These are phyloP conservation scores for Bromus sterilis DNA, from an alignment of 176 grass and related monocot species.

Conservation along the genomic window DNA sequence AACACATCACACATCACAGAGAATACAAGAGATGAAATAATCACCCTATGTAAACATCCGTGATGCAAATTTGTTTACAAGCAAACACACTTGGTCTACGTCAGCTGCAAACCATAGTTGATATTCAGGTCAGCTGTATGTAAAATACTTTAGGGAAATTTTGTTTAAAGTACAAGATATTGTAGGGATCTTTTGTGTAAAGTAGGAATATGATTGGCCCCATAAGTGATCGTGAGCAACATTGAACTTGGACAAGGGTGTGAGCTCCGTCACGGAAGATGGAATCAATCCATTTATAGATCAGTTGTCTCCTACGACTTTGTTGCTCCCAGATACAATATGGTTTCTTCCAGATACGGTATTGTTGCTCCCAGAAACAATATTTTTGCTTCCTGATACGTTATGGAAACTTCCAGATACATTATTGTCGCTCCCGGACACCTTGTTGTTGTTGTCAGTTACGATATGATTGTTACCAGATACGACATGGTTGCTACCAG, in stretches of 20 bases:
- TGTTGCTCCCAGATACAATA: not conserved
- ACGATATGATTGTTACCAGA: no score
- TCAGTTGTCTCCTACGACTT: not conserved
- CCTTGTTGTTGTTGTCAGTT: no score
- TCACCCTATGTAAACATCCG: not conserved
- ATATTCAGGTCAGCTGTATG: not conserved
- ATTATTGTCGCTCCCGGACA: no score
- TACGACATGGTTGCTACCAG: no score
- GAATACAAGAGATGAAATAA: not conserved
- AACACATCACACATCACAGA: not conserved
- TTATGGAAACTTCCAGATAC: no score
- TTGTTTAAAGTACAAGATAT: not conserved
- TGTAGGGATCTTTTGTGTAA: not conserved
- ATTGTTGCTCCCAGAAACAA: not conserved
- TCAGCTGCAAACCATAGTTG: not conserved
- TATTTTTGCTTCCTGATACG: not conserved
- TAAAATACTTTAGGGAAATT: not conserved
- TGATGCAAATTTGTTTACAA: not conserved
- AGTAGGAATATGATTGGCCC: not conserved
- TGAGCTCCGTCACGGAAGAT: no score
- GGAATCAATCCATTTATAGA: not conserved
- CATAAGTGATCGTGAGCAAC: no score
- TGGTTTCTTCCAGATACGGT: not conserved
- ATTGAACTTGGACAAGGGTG: no score
- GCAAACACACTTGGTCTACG: not conserved